A percentile compares a stretch with the other conserved stretches of the same genome.
Conservation (phyloP, 202 grass and related monocot genomes). For the Saccharum hybrid region DNA sequence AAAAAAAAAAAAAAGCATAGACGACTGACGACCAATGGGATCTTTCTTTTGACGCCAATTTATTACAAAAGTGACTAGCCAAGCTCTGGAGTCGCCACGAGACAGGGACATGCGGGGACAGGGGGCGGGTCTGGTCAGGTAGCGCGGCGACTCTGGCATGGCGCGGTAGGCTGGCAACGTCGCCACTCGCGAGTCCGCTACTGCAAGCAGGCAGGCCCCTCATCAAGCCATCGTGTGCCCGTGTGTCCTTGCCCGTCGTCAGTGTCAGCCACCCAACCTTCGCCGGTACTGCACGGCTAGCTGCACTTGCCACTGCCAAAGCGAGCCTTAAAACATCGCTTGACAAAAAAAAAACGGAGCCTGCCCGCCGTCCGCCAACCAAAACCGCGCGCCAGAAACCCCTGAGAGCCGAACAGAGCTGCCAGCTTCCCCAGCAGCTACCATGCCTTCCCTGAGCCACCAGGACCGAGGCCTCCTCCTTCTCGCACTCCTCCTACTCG, state of each 20-base stretch:
- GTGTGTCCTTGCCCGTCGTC: background rate
- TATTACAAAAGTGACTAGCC: background rate
- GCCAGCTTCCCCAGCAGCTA: no score
- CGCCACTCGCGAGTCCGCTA: background rate
- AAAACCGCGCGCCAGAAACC: constrained; percentile 7
- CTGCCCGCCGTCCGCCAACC: background rate
- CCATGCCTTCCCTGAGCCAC: constrained; percentile 34
- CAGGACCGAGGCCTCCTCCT: background rate
- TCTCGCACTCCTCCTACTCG: constrained; percentile 1
- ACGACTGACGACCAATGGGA: background rate
- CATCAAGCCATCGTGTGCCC: background rate
- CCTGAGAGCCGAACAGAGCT: background rate
- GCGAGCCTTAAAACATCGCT: background rate
- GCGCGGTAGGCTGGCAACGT: constrained; percentile 24
- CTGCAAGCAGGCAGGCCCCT: background rate
- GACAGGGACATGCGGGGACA: background rate
- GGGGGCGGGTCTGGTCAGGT: background rate
- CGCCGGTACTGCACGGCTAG: constrained; percentile 2
- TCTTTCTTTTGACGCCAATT: background rate
- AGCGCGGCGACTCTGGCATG: constrained; percentile 1
- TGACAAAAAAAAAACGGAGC: background rate
- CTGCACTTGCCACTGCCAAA: background rate
- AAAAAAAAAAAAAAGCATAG: background rate
- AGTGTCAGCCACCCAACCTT: constrained; percentile 38
- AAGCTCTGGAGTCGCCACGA: background rate